Conservation (phyloP, 2,329 filamentous ascomycete species). For the Cryphonectria nitschkei region DNA sequence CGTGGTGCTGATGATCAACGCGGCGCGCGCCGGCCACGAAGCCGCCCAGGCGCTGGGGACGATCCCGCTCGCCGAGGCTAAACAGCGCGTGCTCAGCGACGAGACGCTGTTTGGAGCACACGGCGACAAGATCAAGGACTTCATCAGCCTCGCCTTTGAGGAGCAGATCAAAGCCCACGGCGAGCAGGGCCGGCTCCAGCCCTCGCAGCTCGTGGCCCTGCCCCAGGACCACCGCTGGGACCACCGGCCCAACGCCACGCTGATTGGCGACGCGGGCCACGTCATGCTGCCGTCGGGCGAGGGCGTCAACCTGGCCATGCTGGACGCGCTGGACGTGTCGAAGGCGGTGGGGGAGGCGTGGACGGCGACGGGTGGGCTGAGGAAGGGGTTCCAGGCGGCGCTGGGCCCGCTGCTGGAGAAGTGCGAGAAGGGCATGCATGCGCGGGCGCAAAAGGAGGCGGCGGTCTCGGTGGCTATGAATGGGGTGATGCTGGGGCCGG, state of each 20-base stretch:
- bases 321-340: slow-evolving; percentile 51
- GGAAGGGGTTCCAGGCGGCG: slow-evolving; percentile 25
- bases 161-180: slow-evolving; percentile 29
- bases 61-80: slow-evolving; percentile 27
- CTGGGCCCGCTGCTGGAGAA: slow-evolving; percentile 30
- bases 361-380: background rate
- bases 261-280: slow-evolving; percentile 61
- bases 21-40: slow-evolving; percentile 34
- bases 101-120: slow-evolving; percentile 35
- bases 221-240: slow-evolving; percentile 49
- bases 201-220: slow-evolving; percentile 43
- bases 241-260: slow-evolving; percentile 45
- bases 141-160: slow-evolving; percentile 36
- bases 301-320: slow-evolving; percentile 58
- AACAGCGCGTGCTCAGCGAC: slow-evolving; percentile 33
- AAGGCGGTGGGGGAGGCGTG: slow-evolving; percentile 34
- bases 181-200: slow-evolving; percentile 28
- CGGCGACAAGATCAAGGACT: slow-evolving; percentile 34
- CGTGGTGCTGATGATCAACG: slow-evolving; percentile 37
- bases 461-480: slow-evolving; percentile 25
- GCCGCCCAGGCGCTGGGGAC: slow-evolving; percentile 23
- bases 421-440: slow-evolving; percentile 34
- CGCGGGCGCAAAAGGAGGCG: slow-evolving; percentile 26
- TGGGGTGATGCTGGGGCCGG: slow-evolving; percentile 29
- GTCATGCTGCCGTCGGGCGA: slow-evolving; percentile 57